phyloP scores from a whole-genome alignment of 805 yeast species.

The Saccharomyces kudriavzevii region DNA sequence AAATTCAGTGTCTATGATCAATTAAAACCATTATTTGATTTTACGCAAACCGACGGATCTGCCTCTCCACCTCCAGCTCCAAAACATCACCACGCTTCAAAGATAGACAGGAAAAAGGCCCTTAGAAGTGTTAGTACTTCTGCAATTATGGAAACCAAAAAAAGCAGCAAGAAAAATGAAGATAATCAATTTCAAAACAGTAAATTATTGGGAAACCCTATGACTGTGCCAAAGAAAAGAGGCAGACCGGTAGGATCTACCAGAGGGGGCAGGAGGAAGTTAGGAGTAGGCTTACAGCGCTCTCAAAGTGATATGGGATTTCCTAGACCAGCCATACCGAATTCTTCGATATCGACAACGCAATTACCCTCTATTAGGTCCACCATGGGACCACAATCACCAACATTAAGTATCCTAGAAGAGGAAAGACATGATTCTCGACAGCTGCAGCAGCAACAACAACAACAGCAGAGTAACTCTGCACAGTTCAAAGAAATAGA shows the following conservation, averaged over 20 bases:
- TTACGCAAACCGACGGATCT: slow-evolving; percentile 41
- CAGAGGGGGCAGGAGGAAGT: slow-evolving; percentile 15
- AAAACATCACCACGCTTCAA: slow-evolving; percentile 58
- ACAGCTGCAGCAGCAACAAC: slow-evolving; percentile 3
- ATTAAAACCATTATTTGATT: slow-evolving; percentile 62
- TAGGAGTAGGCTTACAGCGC: slow-evolving; percentile 17
- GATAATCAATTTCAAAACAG: slow-evolving; percentile 1
- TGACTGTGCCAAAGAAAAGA: slow-evolving; percentile 22
- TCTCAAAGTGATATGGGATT: slow-evolving; percentile 26
- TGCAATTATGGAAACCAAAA: slow-evolving; percentile 30
- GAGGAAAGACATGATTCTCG: slow-evolving; percentile 3
- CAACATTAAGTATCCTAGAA: background rate
- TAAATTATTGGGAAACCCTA: slow-evolving; percentile 7
- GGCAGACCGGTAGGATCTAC: slow-evolving; percentile 28
- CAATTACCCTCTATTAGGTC: slow-evolving; percentile 18
- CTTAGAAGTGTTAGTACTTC: slow-evolving; percentile 22
- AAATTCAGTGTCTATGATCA: slow-evolving; percentile 56
- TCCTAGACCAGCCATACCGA: slow-evolving; percentile 23
- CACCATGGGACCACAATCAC: slow-evolving; percentile 3
- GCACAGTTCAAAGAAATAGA: slow-evolving; percentile 27
- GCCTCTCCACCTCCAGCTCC: slow-evolving; percentile 54
- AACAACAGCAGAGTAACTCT: background rate
- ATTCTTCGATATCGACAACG: slow-evolving; percentile 17
- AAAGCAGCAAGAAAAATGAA: slow-evolving; percentile 39
- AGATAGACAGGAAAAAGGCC: slow-evolving; percentile 30